A percentile compares a stretch with the other conserved stretches of the same genome.
Evolutionary conservation across 176 grass and related monocot species (phyloP).

Genomic region (Zoysia pacifica): DNA sequence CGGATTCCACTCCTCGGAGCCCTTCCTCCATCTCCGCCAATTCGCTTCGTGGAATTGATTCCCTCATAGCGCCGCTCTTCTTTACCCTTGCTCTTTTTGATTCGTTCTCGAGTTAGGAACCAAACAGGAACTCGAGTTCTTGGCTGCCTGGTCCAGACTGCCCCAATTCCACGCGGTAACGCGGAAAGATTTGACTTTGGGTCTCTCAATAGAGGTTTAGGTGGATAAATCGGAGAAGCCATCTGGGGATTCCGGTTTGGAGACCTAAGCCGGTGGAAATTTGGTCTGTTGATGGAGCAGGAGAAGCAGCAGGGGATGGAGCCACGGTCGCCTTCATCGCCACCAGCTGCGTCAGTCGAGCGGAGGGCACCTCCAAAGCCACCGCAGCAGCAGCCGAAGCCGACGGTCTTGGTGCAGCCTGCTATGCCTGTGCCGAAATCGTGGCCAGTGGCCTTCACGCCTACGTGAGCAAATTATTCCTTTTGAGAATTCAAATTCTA

Average conservation of each 20-base stretch:
- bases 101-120: conserved; percentile 32
- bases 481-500: conserved; percentile 41
- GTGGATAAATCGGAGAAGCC: conserved; percentile 28
- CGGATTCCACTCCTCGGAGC: conserved; percentile 7
- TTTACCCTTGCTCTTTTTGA: neutral
- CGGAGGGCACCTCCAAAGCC: neutral
- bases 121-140: conserved; percentile 35
- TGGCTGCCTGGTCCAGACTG: conserved; percentile 44
- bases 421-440: conserved; percentile 4
- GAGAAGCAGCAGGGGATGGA: conserved; percentile 29
- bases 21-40: conserved; percentile 3
- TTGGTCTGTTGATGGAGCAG: conserved; percentile 45
- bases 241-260: conserved; percentile 9
- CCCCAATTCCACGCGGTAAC: conserved; percentile 17
- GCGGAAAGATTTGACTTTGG: conserved; percentile 15
- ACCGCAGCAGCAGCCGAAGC: conserved; percentile 25
- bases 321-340: neutral
- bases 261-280: conserved; percentile 40
- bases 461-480: conserved; percentile 41
- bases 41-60: conserved; percentile 35
- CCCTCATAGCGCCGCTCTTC: neutral
- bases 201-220: neutral
- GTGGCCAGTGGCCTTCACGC: conserved; percentile 46
- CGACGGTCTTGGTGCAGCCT: conserved; percentile 7
- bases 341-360: conserved; percentile 1